Conservation (phyloP, 495 filamentous ascomycete genomes). For the Penicillium riverlandense region DNA sequence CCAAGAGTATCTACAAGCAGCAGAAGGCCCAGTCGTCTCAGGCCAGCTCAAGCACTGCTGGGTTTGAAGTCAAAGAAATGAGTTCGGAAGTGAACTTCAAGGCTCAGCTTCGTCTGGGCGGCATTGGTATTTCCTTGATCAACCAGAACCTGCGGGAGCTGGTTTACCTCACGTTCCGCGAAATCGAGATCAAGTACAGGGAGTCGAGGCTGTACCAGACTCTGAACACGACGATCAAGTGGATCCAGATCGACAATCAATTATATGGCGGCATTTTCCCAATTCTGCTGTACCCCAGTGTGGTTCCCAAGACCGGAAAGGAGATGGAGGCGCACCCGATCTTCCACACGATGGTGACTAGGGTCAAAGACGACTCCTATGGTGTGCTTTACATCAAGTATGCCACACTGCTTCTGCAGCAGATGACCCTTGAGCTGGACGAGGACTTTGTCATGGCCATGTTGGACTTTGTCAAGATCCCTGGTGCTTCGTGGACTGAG, state of each 20-base stretch:
- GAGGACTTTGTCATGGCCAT: constrained; percentile 97
- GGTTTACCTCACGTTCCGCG: constrained; percentile 88
- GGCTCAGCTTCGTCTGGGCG: constrained; percentile 78
- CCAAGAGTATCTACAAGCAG: constrained; percentile 91
- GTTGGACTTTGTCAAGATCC: constrained; percentile 89
- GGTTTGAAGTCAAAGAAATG: constrained; percentile 89
- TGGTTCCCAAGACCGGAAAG: constrained; percentile 96
- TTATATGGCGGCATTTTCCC: constrained; percentile 98
- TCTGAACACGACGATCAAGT: constrained; percentile 81
- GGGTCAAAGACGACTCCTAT: constrained; percentile 97
- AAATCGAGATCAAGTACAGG: constrained; percentile 82
- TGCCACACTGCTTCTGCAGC: constrained; percentile 84
- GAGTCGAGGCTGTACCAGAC: constrained; percentile 93
- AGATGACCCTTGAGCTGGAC: constrained; percentile 97
- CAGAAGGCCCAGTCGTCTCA: constrained; percentile 52
- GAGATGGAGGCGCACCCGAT: constrained; percentile 97
- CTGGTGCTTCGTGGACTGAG: constrained; percentile 87
- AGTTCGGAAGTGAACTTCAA: constrained; percentile 83
- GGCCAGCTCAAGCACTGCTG: constrained; percentile 47
- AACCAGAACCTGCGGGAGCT: constrained; percentile 88
- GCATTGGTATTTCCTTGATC: constrained; percentile 88
- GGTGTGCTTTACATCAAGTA: constrained; percentile 99
- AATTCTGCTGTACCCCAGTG: constrained; percentile 92
- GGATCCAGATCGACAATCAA: constrained; percentile 99
- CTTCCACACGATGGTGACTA: constrained; percentile 80